Evolutionary conservation across 2,329 filamentous ascomycete genomes (phyloP), one percentile per base, ranked within the genome.

Genomic region (Pseudogymnoascus pannorum): DNA sequence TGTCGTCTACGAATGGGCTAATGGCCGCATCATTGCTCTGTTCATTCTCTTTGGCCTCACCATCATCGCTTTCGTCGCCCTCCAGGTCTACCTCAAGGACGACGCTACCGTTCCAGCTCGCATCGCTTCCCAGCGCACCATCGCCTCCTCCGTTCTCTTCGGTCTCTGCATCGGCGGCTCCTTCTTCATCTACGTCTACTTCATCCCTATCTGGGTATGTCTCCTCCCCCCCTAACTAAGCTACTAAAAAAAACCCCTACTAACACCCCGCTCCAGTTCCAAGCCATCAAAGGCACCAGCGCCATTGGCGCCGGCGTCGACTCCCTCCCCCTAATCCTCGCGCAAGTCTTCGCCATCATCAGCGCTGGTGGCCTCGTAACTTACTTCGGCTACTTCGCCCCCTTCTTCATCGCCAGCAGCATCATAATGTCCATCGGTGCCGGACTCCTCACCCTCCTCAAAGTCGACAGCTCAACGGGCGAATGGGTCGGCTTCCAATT

Each of bases 201-300:
- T 74, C 62, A 61, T 78, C 1, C 76, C 77, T 0, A 75, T 78
- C 62, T 79, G 73, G n/a, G n/a, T n/a, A n/a, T n/a, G n/a, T n/a
- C n/a, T n/a, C n/a, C n/a, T n/a, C n/a, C n/a, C n/a, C n/a, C n/a
- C n/a, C n/a, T n/a, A n/a, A n/a, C n/a, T n/a, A n/a, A n/a, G n/a
- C n/a, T n/a, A n/a, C n/a, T n/a, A n/a, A n/a, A n/a, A n/a, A n/a
- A n/a, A n/a, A n/a, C n/a, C n/a, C n/a, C n/a, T n/a, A n/a, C n/a
- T n/a, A n/a, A n/a, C n/a, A n/a, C n/a, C n/a, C n/a, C n/a, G n/a
- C n/a, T n/a, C n/a, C n/a, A n/a, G 71, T 78, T 79, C 67, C 76
- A 79, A 57, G 75, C 75, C 5, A 74, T 78, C 62, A 73, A 75
- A 35, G 73, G 71, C 14, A 72, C 75, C 31, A 74, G 74, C 3